Base-by-base conservation (phyloP, 768 basidiomycete genomes). In the Psilocybe tampanensis region DNA sequence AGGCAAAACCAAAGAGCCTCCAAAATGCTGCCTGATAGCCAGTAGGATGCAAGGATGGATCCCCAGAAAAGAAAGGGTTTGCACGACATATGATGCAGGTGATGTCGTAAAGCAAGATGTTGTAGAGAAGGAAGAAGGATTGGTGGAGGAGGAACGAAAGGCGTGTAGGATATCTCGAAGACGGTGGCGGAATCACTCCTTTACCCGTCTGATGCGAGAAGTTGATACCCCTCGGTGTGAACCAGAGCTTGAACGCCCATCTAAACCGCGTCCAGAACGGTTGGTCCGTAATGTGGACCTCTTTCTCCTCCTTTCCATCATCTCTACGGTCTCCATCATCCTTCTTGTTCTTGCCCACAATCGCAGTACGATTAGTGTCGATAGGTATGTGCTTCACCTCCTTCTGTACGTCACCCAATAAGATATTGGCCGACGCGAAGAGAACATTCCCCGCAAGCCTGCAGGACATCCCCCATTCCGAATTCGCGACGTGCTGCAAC, bases 381-480 rank as follows among this genome's bases (percentile, higher is more conserved):
- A n/a, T n/a, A 6, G 44, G 54, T 21, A 57, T 33, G 0, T 55
- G 50, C 23, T 56, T 61, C 7, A 74, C 45, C 15, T 66, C 61
- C n/a, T 50, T 49, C 42, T 72, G 71, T 11, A 66, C 64, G 18
- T 72, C 66, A 6, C 60, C 67, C 47, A 74, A 59, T 2, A 72
- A 53, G 49, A 71, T 43, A 18, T 60, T 54, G 21, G 47, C 34
- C 19, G 55, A 59, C 5, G 58, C 52, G 17, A 59, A 50, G 43
- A 59, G 32, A 12, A 64, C 44, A 12, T 41, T 29, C 13, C 47
- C 44, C 18, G 48, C 39, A 1, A 64, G 21, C 23, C 55, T 39
- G 19, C 50, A 44, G 13, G 42, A 24, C 21, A 57, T 45, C 2
- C 58, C 61, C 22, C 52, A 51, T n/a, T 55, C 52, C 12, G 47